Conservation (phyloP, 306 rosid genomes). For the Phaseolus lunatus region DNA sequence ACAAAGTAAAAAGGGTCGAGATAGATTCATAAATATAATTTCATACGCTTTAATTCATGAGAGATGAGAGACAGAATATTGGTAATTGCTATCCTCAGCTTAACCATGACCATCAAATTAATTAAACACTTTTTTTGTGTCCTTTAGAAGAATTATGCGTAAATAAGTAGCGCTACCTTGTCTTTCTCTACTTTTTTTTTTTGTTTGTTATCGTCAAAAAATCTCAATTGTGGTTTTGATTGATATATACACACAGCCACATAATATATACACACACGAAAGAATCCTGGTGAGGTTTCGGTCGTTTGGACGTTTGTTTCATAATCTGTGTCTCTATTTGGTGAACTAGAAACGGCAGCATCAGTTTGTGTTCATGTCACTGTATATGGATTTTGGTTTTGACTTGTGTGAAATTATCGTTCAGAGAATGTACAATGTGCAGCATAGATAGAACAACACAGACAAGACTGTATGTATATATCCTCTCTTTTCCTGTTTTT, state of each 20-base stretch:
- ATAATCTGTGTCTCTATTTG: conserved; percentile 18
- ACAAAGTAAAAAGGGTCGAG: not conserved
- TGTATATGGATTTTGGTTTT: conserved; percentile 36
- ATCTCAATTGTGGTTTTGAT: conserved; percentile 35
- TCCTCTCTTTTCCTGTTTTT: conserved; percentile 24
- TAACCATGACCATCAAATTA: conserved; percentile 61
- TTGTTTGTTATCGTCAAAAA: not conserved
- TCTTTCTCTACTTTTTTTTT: not conserved
- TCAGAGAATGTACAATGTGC: conserved; percentile 44
- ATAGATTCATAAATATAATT: conserved; percentile 29
- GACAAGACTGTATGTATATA: conserved; percentile 28
- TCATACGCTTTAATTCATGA: conserved; percentile 49
- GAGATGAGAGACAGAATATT: conserved; percentile 54
- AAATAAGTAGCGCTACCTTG: conserved; percentile 59
- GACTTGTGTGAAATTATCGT: conserved; percentile 41
- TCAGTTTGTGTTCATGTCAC: conserved; percentile 2
- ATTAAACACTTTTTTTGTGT: conserved; percentile 45
- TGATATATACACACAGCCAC: conserved; percentile 34
- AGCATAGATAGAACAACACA: conserved; percentile 33
- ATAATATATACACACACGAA: conserved; percentile 14
- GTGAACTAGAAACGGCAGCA: not conserved
- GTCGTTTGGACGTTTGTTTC: conserved; percentile 32
- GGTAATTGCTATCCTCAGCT: conserved; percentile 47
- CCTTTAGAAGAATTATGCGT: conserved; percentile 60
- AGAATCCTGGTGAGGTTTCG: conserved; percentile 18